phyloP scores from a whole-genome alignment of 495 filamentous ascomycete species.

The Oidiodendron maius region DNA sequence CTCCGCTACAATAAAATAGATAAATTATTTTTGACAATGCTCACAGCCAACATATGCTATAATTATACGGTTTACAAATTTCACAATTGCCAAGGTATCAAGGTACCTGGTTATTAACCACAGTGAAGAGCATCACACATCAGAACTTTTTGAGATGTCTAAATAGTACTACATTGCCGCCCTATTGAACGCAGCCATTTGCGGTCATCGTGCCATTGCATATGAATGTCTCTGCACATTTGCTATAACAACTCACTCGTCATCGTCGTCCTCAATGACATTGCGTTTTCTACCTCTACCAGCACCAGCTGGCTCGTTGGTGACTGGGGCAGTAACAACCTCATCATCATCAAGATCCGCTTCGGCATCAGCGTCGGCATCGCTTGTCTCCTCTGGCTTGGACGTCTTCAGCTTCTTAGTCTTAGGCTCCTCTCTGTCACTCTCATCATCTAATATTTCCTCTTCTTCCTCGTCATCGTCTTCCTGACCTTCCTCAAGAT shows the following conservation, averaged over 20 bases:
- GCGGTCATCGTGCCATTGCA: no score
- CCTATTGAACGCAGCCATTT: neutral
- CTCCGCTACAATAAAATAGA: no score
- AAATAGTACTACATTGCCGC: neutral
- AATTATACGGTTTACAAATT: no score
- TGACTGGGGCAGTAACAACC: constrained; percentile 24
- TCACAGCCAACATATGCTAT: no score
- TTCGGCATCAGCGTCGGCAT: constrained; percentile 38
- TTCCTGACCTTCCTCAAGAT: constrained; percentile 50
- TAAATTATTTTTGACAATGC: no score
- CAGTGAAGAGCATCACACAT: no score
- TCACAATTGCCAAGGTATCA: neutral
- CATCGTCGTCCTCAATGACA: constrained; percentile 41
- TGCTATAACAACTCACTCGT: constrained; percentile 15
- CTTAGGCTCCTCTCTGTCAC: constrained; percentile 32
- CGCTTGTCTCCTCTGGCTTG: constrained; percentile 36
- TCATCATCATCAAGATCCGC: constrained; percentile 33
- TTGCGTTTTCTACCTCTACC: constrained; percentile 20
- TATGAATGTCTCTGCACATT: neutral
- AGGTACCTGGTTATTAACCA: no score
- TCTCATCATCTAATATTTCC: constrained; percentile 17
- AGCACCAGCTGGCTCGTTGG: constrained; percentile 28
- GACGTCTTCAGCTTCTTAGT: constrained; percentile 43
- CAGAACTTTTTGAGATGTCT: neutral
- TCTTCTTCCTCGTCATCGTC: constrained; percentile 60